A percentile compares a stretch with the other conserved stretches of the same genome.
These are phyloP conservation scores for Fraxinus dipetala DNA, from an alignment of 305 asterid genomes.

Conservation along the genomic window DNA sequence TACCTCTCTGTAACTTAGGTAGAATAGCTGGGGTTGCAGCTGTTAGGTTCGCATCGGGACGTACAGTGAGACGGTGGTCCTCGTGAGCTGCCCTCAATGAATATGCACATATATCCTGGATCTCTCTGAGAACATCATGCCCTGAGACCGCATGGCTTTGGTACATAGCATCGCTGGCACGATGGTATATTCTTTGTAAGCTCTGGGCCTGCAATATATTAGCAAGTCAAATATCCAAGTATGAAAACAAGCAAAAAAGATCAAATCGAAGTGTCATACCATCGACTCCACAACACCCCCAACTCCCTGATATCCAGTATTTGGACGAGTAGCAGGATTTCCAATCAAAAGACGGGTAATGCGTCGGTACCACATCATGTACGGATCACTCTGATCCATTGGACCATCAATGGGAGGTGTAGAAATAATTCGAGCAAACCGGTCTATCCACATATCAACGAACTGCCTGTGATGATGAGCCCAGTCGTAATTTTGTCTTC, in stretches of 20 bases:
- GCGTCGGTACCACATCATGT: constrained; percentile 68
- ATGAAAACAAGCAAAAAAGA: constrained; percentile 9
- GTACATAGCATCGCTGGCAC: constrained; percentile 50
- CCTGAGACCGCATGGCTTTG: constrained; percentile 44
- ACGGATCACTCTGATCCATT: constrained; percentile 52
- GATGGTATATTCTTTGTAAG: constrained; percentile 54
- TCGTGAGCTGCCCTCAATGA: constrained; percentile 64
- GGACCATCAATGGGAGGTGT: constrained; percentile 38
- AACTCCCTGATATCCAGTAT: constrained; percentile 55
- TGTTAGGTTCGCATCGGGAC: constrained; percentile 37
- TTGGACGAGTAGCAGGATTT: constrained; percentile 67
- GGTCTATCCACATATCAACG: constrained; percentile 70
- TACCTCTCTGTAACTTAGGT: constrained; percentile 53
- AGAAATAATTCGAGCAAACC: constrained; percentile 41
- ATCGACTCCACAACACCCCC: constrained; percentile 60
- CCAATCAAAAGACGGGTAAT: constrained; percentile 72
- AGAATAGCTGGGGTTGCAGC: constrained; percentile 36
- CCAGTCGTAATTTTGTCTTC: constrained; percentile 74
- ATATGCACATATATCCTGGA: constrained; percentile 63
- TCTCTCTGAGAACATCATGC: constrained; percentile 60
- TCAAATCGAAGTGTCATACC: constrained; percentile 36
- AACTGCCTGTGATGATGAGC: constrained; percentile 57
- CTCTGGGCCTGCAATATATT: constrained; percentile 48
- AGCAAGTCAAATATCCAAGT: constrained; percentile 9
- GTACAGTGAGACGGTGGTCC: constrained; percentile 49